Conservation (phyloP, 192 early-diverging fungal species). For the Coemansia furcata region DNA sequence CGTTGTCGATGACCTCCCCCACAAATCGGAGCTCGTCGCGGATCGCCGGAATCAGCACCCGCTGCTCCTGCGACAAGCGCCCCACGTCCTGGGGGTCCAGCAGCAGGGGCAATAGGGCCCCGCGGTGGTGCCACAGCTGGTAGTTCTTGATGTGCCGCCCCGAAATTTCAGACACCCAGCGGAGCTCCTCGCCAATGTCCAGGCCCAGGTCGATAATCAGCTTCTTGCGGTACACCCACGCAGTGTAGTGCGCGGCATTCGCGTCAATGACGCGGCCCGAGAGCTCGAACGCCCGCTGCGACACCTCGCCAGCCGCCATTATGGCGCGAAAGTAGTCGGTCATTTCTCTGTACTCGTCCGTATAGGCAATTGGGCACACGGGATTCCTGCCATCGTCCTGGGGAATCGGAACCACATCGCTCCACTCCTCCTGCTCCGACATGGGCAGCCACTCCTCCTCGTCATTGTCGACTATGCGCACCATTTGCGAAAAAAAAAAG, state of each 20-base stretch:
- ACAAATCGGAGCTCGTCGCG: conserved; percentile 75
- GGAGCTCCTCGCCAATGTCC: conserved; percentile 71
- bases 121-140: conserved; percentile 81
- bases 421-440: conserved; percentile 41
- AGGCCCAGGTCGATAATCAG: conserved; percentile 65
- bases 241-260: conserved; percentile 94
- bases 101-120: conserved; percentile 24
- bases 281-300: conserved; percentile 76
- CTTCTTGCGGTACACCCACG: conserved; percentile 91
- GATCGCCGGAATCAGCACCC: conserved; percentile 32
- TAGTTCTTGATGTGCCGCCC: conserved; percentile 87
- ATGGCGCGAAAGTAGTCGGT: conserved; percentile 92
- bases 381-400: conserved; percentile 35
- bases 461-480: not conserved
- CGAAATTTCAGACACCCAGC: conserved; percentile 72
- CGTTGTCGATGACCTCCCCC: conserved; percentile 64
- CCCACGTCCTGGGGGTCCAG: conserved; percentile 14
- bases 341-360: conserved; percentile 43
- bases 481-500: conserved; percentile 3
- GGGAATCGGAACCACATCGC: conserved; percentile 37
- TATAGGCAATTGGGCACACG: conserved; percentile 48
- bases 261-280: conserved; percentile 75
- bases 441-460: conserved; percentile 11
- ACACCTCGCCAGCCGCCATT: conserved; percentile 65
- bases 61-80: conserved; percentile 34